These are phyloP conservation scores for Trichophyton equinum DNA, from an alignment of 2,329 filamentous ascomycete genomes.

Conservation along the genomic window DNA sequence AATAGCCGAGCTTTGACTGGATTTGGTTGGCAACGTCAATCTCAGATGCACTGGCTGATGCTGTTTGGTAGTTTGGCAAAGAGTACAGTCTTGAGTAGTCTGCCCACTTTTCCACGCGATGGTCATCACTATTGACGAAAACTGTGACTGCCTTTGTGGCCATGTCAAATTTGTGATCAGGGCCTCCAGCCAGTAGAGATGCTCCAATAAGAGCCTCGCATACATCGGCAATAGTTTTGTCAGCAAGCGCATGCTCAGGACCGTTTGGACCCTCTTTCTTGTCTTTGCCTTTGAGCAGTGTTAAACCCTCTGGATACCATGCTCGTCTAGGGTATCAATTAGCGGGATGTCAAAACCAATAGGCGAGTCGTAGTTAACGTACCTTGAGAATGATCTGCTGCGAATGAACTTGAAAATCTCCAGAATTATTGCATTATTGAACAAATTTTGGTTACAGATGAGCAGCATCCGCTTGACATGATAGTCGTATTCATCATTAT, in stretches of 20 bases:
- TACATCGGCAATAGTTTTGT: slow-evolving; percentile 89
- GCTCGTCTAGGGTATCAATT: slow-evolving; percentile 40
- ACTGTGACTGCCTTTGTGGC: slow-evolving; percentile 45
- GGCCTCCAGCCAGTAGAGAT: slow-evolving; percentile 48
- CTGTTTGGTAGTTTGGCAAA: slow-evolving; percentile 58
- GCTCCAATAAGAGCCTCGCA: slow-evolving; percentile 91
- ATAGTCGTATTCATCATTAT: slow-evolving; percentile 71
- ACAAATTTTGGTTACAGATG: slow-evolving; percentile 83
- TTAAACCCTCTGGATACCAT: slow-evolving; percentile 80
- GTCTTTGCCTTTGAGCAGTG: slow-evolving; percentile 59
- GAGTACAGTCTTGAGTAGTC: slow-evolving; percentile 63
- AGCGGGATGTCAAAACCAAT: background rate
- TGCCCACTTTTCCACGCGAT: slow-evolving; percentile 54
- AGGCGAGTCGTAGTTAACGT: slow-evolving; percentile 7
- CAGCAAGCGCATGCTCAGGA: slow-evolving; percentile 54
- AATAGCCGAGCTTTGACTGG: slow-evolving; percentile 46
- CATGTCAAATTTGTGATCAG: slow-evolving; percentile 42
- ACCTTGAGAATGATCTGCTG: slow-evolving; percentile 66
- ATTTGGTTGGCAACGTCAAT: slow-evolving; percentile 55
- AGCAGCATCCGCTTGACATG: slow-evolving; percentile 85
- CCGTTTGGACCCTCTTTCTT: slow-evolving; percentile 34
- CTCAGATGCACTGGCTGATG: slow-evolving; percentile 52
- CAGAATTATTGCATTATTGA: slow-evolving; percentile 57
- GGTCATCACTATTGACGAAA: slow-evolving; percentile 56
- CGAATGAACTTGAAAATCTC: slow-evolving; percentile 63